A percentile compares a stretch with the other conserved stretches of the same genome.
Conservation (phyloP, 495 filamentous ascomycete species). For the Neurospora sp. region DNA sequence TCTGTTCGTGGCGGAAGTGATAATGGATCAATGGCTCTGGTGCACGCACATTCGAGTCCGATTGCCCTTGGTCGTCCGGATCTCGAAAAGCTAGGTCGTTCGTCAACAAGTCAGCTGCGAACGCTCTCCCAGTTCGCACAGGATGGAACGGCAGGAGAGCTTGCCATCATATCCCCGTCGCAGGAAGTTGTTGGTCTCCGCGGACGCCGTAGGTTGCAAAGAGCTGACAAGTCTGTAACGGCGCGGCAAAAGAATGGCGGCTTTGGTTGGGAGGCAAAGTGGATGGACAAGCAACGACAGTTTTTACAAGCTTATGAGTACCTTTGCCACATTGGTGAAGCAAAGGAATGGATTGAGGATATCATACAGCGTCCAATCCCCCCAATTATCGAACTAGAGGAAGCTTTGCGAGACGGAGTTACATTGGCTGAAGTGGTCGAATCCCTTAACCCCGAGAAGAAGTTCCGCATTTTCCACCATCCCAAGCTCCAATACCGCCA, state of each 20-base stretch:
- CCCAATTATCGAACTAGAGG: conserved; percentile 91
- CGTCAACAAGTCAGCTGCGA: conserved; percentile 78
- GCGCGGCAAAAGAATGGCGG: conserved; percentile 38
- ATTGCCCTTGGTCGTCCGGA: conserved; percentile 50
- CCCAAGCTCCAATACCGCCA: conserved; percentile 85
- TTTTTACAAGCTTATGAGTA: conserved; percentile 98
- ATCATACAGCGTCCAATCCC: conserved; percentile 83
- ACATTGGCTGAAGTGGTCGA: conserved; percentile 96
- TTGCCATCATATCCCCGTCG: conserved; percentile 59
- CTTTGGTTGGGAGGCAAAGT: conserved; percentile 75
- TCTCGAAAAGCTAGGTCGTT: conserved; percentile 67
- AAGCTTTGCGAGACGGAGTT: conserved; percentile 85
- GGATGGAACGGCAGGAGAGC: conserved; percentile 62
- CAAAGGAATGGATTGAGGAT: conserved; percentile 98
- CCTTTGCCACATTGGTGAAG: conserved; percentile 97
- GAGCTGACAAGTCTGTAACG: conserved; percentile 44
- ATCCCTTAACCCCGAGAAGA: conserved; percentile 65
- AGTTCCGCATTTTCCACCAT: conserved; percentile 73
- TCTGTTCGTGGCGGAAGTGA: conserved; percentile 29
- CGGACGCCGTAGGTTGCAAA: conserved; percentile 73
- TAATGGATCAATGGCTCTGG: conserved; percentile 24
- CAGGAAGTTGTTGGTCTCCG: conserved; percentile 82
- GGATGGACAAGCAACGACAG: conserved; percentile 98
- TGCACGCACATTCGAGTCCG: conserved; percentile 37
- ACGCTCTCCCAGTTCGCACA: conserved; percentile 81